Evolutionary conservation across 495 filamentous ascomycete genomes (phyloP), one percentile per base, ranked within the genome.

Genomic region (Penicillium simplicissimum): DNA sequence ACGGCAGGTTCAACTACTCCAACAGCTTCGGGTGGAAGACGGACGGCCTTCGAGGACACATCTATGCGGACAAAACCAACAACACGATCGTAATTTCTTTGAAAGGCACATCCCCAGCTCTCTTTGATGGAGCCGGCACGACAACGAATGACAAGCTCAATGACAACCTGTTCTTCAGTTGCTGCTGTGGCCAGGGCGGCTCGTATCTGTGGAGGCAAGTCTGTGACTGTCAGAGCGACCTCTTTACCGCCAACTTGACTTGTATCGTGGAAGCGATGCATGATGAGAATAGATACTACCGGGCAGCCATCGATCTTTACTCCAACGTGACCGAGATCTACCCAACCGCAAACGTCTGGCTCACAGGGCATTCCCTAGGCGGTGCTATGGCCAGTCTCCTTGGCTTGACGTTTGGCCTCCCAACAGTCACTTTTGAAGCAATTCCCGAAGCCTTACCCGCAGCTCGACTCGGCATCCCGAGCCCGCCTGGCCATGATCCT

Each of bases 91-190:
- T 98, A 36, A 92, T 98, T 52, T 93, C 91, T 2, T 76, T 98
- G 34, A 98, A 98, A 75, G 93, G 94, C 19, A 97, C 92, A 7
- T 90, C 92, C 0, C 83, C 86, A 1, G 95, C 96, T 11, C 86
- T 98, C 10, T 98, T 96, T 70, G 95, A 98, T 72, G 95, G 95
- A 4, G 90, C 92, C 9, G 93, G 91, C 13, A 97, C 95, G 0
- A 97, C 93, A 0, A 96, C 93, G 5, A 97, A 97, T 68, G 95
- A 98, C 76, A 98, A 98, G 74, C 78, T 90, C 52, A 98, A 98
- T 71, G 95, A 98, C 72, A 98, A 98, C 69, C 84, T 98, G 9
- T 96, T 94, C 71, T 97, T 97, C 78, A 93, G 93, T 70, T 98
- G 95, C 76, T 98, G 95, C 71, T 98, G 95, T 76, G 95, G 86